Evolutionary conservation across 2,329 filamentous ascomycete genomes (phyloP), one percentile per base, ranked within the genome.

Genomic region (Nakataea oryzae): DNA sequence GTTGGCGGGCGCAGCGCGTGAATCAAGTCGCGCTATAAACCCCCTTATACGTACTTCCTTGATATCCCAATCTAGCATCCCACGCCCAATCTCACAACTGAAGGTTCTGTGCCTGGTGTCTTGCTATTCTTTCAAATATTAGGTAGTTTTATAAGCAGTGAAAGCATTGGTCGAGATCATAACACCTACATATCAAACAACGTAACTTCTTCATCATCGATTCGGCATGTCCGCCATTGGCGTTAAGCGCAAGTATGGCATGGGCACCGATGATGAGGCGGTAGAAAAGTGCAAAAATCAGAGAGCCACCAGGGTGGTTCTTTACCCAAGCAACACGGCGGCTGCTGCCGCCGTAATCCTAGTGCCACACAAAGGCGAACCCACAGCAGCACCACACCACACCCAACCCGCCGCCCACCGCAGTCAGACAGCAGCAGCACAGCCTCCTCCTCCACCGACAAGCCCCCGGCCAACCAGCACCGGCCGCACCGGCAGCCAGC

Each of bases 151-250:
- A n/a, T 21, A n/a, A n/a, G 21, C 17, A 17, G 1, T 9, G 30
- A 32, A 32, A 32, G 41, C 41, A 2, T n/a, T n/a, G n/a, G n/a
- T n/a, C n/a, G 7, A 2, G 17, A 2, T n/a, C 17, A 9, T n/a
- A n/a, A 50, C 9, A n/a, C 41, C 7, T 21, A n/a, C 14, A n/a
- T 50, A 9, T 21, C 21, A 9, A n/a, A 3, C 41, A n/a, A 5
- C 2, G 9, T 3, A n/a, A n/a, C 5, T 1, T 7, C 4, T n/a
- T n/a, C 1, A 21, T 21, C 41, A 7, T 21, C n/a, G 7, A n/a
- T 11, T 50, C 41, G 7, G 21, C 17, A 50, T 50, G 41, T n/a
- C 41, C 21, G 5, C 41, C 41, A n/a, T 50, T 7, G 21, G 41
- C 11, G 13, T n/a, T 12, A 50, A 50, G n/a, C 41, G 41, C 41